These are phyloP conservation scores for Vachellia collinsii DNA, from an alignment of 306 rosid genomes.

Conservation along the genomic window DNA sequence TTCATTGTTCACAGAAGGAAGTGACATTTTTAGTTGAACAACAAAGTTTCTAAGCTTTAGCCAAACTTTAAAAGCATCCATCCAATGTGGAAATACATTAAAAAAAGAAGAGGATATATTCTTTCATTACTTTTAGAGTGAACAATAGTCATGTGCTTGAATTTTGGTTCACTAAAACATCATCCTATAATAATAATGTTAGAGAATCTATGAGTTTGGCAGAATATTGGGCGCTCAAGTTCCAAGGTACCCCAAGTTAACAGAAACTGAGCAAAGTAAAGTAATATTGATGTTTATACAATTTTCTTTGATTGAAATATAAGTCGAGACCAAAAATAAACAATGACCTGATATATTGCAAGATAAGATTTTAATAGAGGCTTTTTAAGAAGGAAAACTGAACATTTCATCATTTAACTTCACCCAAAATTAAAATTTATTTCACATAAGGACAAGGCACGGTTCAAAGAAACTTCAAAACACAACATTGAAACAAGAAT, in stretches of 20 bases:
- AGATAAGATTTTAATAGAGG: no score
- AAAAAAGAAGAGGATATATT: background rate
- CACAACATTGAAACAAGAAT: no score
- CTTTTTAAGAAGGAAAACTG: no score
- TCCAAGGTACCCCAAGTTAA: background rate
- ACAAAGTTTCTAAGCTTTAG: background rate
- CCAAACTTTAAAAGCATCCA: background rate
- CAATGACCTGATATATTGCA: background rate
- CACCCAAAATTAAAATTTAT: no score
- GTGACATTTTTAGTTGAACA: background rate
- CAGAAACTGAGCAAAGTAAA: background rate
- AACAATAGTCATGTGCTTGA: background rate
- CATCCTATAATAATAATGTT: background rate
- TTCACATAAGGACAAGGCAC: no score
- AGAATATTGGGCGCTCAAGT: background rate
- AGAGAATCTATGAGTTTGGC: background rate
- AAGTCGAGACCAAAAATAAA: background rate
- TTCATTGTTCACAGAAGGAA: background rate
- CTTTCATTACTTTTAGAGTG: background rate
- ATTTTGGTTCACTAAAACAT: background rate
- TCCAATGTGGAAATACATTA: background rate
- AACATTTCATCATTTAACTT: no score
- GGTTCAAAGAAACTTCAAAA: no score
- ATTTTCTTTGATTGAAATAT: background rate
- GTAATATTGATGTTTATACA: no score